Evolutionary conservation across 352 stramenopile genomes (phyloP), one percentile per base, ranked within the genome.

Genomic region (Salisapilia sapeloensis): DNA sequence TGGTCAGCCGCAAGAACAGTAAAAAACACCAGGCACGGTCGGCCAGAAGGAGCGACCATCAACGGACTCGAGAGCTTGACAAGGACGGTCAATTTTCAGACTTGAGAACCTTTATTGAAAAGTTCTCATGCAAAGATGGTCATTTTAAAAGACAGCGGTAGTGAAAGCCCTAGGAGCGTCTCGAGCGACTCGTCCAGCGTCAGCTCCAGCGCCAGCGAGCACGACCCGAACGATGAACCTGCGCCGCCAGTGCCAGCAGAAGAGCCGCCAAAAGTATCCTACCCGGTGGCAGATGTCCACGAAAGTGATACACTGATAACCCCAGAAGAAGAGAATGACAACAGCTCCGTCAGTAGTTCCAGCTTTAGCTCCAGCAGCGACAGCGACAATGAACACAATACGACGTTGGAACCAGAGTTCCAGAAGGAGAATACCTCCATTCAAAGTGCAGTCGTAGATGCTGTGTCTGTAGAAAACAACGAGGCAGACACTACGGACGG

Each of bases 381-480:
- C 6, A 62, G 50, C 30, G 64, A 78, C 31, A 61, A 42, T 35
- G 66, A 50, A 15, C 72, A 58, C 0, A 62, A 81, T 23, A n/a
- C n/a, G n/a, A n/a, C n/a, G n/a, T n/a, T n/a, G n/a, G n/a, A n/a
- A n/a, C n/a, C n/a, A n/a, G n/a, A n/a, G n/a, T n/a, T n/a, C n/a
- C n/a, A n/a, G n/a, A n/a, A n/a, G n/a, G n/a, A n/a, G n/a, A n/a
- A n/a, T n/a, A n/a, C n/a, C n/a, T n/a, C n/a, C n/a, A n/a, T n/a
- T n/a, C n/a, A n/a, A n/a, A n/a, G n/a, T n/a, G n/a, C n/a, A n/a
- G n/a, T n/a, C n/a, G n/a, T n/a, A n/a, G n/a, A n/a, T n/a, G n/a
- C n/a, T n/a, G n/a, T n/a, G n/a, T n/a, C n/a, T n/a, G n/a, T n/a
- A n/a, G n/a, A n/a, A n/a, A n/a, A n/a, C n/a, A n/a, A n/a, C n/a